A percentile compares a stretch with the other conserved stretches of the same genome.
These are phyloP conservation scores for Penicillium sp. DNA, from an alignment of 2,329 filamentous ascomycete genomes.

Conservation along the genomic window DNA sequence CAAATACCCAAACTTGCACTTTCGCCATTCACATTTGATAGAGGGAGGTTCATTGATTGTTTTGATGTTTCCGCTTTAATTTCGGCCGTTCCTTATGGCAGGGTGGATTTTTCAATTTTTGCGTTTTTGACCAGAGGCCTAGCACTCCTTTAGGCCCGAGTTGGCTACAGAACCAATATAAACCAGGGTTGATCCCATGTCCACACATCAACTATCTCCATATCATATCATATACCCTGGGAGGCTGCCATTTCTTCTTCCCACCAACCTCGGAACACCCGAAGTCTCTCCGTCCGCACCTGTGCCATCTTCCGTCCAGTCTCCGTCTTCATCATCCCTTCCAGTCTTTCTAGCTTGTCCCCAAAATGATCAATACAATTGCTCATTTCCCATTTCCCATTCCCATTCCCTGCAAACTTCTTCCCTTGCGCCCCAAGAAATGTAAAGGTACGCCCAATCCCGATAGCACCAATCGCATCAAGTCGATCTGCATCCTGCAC, in stretches of 20 bases:
- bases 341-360: slow-evolving; percentile 65
- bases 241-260: slow-evolving; percentile 41
- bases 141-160: slow-evolving; percentile 5
- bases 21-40: slow-evolving; percentile 14
- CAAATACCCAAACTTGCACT: slow-evolving; percentile 18
- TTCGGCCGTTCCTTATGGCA: too few relatives aligned
- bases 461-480: slow-evolving; percentile 84
- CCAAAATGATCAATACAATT: slow-evolving; percentile 68
- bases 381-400: slow-evolving; percentile 47
- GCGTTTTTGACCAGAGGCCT: slow-evolving; percentile 1
- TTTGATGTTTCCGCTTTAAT: background rate
- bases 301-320: slow-evolving; percentile 48
- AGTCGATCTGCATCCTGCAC: slow-evolving; percentile 90
- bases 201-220: background rate
- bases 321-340: slow-evolving; percentile 55
- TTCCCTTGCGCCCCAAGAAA: slow-evolving; percentile 58
- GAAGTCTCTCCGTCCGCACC: slow-evolving; percentile 46
- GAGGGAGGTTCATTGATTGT: slow-evolving; percentile 13
- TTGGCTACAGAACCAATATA: slow-evolving; percentile 7
- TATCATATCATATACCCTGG: background rate
- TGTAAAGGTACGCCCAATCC: slow-evolving; percentile 70
- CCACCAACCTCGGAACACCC: slow-evolving; percentile 51
- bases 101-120: background rate
- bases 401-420: slow-evolving; percentile 20
- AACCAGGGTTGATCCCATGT: background rate